phyloP scores from a whole-genome alignment of 169 alveolate genomes.

The Eimeria tenella region DNA sequence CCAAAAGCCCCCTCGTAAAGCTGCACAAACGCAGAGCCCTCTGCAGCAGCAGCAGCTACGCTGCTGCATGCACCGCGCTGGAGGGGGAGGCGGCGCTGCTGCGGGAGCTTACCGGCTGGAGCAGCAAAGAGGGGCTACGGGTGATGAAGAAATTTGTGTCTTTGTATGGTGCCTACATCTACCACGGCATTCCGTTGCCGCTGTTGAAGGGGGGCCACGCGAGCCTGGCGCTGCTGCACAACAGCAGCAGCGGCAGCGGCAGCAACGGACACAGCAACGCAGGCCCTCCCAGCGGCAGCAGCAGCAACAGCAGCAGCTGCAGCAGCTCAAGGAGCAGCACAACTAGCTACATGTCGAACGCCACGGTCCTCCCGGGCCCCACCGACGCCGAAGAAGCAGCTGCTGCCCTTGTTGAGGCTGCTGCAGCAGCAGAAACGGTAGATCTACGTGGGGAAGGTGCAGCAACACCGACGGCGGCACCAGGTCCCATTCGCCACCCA shows the following conservation, averaged over 20 bases:
- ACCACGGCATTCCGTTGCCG: slow-evolving; percentile 61
- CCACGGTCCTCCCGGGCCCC: background rate
- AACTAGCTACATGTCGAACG: background rate
- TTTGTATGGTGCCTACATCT: slow-evolving; percentile 45
- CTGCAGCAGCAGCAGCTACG: slow-evolving; percentile 32
- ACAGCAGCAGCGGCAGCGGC: slow-evolving; percentile 34
- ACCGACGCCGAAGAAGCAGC: background rate
- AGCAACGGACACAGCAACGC: background rate
- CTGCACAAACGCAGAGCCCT: slow-evolving; percentile 49
- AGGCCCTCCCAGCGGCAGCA: background rate
- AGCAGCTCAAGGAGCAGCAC: slow-evolving; percentile 6
- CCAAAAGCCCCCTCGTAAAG: slow-evolving; percentile 61
- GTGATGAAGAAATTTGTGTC: slow-evolving; percentile 77
- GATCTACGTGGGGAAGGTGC: background rate
- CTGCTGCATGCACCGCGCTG: slow-evolving; percentile 32
- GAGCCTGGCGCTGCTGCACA: background rate
- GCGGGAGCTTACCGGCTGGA: slow-evolving; percentile 75
- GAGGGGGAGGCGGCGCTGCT: slow-evolving; percentile 58
- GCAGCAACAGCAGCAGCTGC: slow-evolving; percentile 2
- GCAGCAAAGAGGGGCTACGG: slow-evolving; percentile 52
- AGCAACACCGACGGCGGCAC: background rate
- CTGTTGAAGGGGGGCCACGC: background rate
- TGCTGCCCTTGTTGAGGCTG: background rate
- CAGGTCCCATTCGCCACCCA: background rate
- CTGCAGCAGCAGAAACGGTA: background rate